A percentile compares a stretch with the other conserved stretches of the same genome.
Conservation (phyloP, 371 early-diverging fungal genomes). For the Nematocida ironsii region DNA sequence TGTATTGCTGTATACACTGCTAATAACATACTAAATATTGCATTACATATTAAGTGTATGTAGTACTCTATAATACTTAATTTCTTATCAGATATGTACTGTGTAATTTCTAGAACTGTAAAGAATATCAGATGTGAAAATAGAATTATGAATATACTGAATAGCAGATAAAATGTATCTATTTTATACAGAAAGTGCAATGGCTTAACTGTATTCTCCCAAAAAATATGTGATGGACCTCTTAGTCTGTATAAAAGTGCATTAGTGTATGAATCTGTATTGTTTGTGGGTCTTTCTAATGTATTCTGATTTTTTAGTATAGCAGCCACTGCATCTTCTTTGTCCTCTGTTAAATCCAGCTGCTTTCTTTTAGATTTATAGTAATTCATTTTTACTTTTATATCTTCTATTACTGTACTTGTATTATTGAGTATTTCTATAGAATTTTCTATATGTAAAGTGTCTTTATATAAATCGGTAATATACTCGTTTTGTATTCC, state of each 20-base stretch:
- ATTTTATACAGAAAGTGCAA: background rate
- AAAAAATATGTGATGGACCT: background rate
- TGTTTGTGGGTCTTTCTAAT: background rate
- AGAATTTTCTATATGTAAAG: no score
- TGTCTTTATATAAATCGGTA: no score
- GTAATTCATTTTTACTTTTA: background rate
- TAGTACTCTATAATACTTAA: slow-evolving; percentile 9
- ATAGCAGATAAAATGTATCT: background rate
- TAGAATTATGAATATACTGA: background rate
- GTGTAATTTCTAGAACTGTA: background rate
- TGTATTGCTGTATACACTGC: background rate
- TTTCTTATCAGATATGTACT: background rate
- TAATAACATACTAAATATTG: background rate
- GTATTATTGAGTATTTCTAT: no score
- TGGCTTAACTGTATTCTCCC: background rate
- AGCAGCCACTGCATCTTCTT: background rate
- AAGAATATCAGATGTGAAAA: background rate
- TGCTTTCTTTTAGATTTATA: background rate
- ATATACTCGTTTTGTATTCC: no score
- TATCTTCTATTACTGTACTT: background rate
- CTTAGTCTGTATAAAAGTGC: background rate
- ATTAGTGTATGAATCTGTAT: background rate
- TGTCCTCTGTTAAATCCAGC: background rate
- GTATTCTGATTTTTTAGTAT: background rate
- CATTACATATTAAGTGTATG: slow-evolving; percentile 3